These are phyloP conservation scores for Stachybotrys elegans DNA, from an alignment of 2,329 filamentous ascomycete genomes.

Conservation along the genomic window DNA sequence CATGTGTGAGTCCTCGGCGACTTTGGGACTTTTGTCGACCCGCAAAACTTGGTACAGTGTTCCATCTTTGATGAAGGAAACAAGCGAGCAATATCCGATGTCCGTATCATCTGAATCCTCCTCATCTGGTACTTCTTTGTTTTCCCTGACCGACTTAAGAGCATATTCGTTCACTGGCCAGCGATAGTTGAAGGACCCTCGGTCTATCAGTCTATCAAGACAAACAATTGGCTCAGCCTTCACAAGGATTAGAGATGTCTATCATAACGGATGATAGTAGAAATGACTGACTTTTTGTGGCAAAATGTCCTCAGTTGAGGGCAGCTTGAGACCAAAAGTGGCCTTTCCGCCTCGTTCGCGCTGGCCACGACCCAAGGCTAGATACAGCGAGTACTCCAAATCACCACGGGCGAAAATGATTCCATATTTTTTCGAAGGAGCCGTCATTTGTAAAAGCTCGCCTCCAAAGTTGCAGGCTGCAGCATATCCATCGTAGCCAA, in stretches of 20 bases:
- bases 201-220: neutral
- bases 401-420: neutral
- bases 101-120: neutral
- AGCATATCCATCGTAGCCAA: neutral
- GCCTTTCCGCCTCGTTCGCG: neutral
- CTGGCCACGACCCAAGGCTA: neutral
- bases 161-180: neutral
- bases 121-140: neutral
- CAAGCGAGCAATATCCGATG: neutral
- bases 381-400: neutral
- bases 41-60: neutral
- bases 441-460: conserved; percentile 1
- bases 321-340: neutral
- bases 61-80: neutral
- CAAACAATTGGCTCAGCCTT: neutral
- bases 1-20: neutral
- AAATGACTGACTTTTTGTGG: neutral
- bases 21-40: neutral
- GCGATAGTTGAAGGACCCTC: conserved; percentile 1
- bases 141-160: too few species aligned
- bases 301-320: neutral
- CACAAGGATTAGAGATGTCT: neutral
- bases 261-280: neutral
- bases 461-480: neutral
- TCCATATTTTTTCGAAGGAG: neutral